These are phyloP conservation scores for Chalaropsis ovoidea DNA, from an alignment of 2,329 filamentous ascomycete species.

Conservation along the genomic window DNA sequence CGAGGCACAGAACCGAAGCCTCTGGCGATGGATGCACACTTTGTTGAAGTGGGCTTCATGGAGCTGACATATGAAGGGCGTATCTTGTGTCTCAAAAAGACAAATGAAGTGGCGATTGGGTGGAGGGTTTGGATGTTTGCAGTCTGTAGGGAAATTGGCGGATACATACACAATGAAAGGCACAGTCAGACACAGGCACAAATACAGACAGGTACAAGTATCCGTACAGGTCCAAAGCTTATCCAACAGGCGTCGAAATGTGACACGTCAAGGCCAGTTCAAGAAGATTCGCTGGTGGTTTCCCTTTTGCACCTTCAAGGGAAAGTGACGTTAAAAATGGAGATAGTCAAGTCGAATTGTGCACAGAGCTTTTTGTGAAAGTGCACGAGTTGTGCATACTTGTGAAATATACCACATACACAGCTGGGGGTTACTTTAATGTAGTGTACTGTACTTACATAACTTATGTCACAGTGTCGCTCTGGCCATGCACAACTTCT, in stretches of 20 bases:
- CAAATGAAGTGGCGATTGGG: background rate
- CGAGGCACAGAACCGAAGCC: background rate
- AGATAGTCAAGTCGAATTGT: background rate
- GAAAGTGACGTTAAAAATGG: constrained; percentile 1
- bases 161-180: background rate
- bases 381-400: too few relatives aligned
- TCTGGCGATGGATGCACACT: background rate
- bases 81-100: background rate
- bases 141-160: background rate
- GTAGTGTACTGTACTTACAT: too few relatives aligned
- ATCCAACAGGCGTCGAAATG: background rate
- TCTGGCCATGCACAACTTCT: background rate
- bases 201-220: background rate
- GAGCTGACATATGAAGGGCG: background rate
- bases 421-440: too few relatives aligned
- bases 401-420: too few relatives aligned
- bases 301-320: too few relatives aligned
- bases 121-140: background rate
- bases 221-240: background rate
- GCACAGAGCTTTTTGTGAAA: background rate
- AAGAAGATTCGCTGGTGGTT: background rate
- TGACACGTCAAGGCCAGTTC: background rate
- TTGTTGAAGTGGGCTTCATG: background rate
- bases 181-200: background rate
- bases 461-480: too few relatives aligned